Conservation (phyloP, 2,329 filamentous ascomycete genomes). For the Orbilia blumenaviensis region DNA sequence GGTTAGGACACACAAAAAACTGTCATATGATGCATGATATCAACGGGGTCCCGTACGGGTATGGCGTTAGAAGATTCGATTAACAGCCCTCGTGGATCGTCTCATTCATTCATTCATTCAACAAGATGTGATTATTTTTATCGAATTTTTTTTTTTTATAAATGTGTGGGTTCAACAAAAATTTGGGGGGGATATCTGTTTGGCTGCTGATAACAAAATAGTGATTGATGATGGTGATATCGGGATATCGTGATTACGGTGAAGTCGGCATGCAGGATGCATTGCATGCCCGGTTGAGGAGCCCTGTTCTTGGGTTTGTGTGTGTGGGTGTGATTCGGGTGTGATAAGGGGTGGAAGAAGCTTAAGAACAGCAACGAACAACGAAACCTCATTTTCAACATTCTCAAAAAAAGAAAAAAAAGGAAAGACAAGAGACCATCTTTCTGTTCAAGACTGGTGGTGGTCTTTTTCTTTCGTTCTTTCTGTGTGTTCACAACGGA, state of each 20-base stretch:
- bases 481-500: constrained; percentile 19
- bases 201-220: neutral
- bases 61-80: neutral
- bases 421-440: too few species aligned
- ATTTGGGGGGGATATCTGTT: too few species aligned
- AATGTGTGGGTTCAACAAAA: constrained; percentile 22
- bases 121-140: neutral
- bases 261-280: constrained; percentile 31
- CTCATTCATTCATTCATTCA: neutral
- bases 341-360: constrained; percentile 26
- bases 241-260: neutral
- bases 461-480: too few species aligned
- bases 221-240: constrained; percentile 12
- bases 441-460: too few species aligned
- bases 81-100: neutral
- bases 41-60: constrained; percentile 7
- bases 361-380: too few species aligned
- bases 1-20: too few species aligned
- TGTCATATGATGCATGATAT: constrained; percentile 54
- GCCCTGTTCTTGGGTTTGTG: too few species aligned
- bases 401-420: too few species aligned
- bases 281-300: too few species aligned
- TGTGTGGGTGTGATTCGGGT: constrained; percentile 19
- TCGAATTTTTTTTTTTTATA: neutral
- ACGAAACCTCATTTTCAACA: too few species aligned